A percentile compares a stretch with the other conserved stretches of the same genome.
These are phyloP conservation scores for Flaveria sonorensis DNA, from an alignment of 129 eudicot species.

Conservation along the genomic window DNA sequence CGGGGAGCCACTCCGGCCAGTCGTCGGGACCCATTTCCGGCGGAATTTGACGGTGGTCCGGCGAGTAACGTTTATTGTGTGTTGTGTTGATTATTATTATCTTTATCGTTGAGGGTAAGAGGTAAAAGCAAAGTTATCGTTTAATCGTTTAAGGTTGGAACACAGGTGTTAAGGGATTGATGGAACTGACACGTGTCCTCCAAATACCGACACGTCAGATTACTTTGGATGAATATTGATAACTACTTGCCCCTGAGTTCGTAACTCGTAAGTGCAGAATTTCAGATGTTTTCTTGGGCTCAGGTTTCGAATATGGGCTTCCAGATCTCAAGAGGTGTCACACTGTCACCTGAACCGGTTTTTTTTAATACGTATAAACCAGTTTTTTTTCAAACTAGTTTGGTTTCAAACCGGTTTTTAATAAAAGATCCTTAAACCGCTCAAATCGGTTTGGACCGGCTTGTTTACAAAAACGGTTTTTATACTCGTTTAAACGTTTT, in stretches of 20 bases:
- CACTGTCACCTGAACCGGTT: too few species aligned
- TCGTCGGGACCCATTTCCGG: constrained; percentile 50
- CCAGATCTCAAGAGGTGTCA: too few species aligned
- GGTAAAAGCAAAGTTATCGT: constrained; percentile 2
- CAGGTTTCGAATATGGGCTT: neutral
- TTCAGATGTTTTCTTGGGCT: neutral
- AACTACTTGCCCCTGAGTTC: neutral
- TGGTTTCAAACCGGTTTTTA: too few species aligned
- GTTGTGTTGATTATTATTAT: neutral
- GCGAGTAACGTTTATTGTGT: constrained; percentile 22
- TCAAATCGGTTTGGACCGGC: too few species aligned
- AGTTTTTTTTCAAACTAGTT: too few species aligned
- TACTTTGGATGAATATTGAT: neutral
- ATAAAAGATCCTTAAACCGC: too few species aligned
- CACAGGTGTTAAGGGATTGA: neutral
- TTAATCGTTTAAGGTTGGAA: neutral
- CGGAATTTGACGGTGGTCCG: constrained; percentile 20
- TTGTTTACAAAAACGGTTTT: too few species aligned
- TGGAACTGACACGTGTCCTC: constrained; percentile 25
- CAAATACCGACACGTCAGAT: constrained; percentile 19
- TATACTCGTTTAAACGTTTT: too few species aligned
- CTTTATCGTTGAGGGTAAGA: too few species aligned
- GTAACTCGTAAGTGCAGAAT: too few species aligned
- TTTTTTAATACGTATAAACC: too few species aligned
- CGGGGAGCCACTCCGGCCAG: constrained; percentile 68